Base-by-base conservation (phyloP, 192 early-diverging fungal genomes). In the Coemansia sp. region DNA sequence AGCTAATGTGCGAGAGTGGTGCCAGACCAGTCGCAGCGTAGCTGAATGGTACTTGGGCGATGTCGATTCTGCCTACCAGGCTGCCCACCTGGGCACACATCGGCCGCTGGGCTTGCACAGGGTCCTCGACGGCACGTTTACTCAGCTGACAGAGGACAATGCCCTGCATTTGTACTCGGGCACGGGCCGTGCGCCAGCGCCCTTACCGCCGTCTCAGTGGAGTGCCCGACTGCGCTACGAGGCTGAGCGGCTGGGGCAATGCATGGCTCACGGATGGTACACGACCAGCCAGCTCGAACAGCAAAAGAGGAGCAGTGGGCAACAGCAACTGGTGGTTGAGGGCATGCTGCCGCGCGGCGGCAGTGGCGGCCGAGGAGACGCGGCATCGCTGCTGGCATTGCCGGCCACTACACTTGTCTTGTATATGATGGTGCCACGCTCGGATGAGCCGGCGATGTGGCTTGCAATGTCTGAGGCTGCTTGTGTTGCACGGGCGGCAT, bases 31-130 rank as follows among this genome's bases (percentile, higher is more conserved):
- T 29, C 50, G 52, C 22, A n/a, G 18, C 27, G 68, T 68, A 34
- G 74, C 68, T 0, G 73, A 75, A 38, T 69, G 79, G 69, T 78
- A 75, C 36, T 66, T 83, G 29, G 64, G 60, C 34, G 76, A 75
- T 22, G 81, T 83, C 20, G 81, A 76, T 47, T 78, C 81, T 20
- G 70, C 76, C 0, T 83, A 83, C 73, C 81, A 83, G 55, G 67
- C 76, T 16, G 52, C 68, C 57, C 81, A 83, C 62, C 57, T 83
- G 16, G 81, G 81, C 29, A 70, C 73, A 18, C 81, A 83, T 47
- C 69, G 68, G 0, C 73, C 81, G 34, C 70, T 83, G 50, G 68
- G 52, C n/a, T 27, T 71, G 65, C 24, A 62, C 24, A 38, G 38
- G 39, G 68, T 50, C 31, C 73, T 75, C n/a, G 73, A 71, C n/a